Evolutionary conservation across 1,284 basidiomycete species (phyloP).

Genomic region (Stygiomarasmius scandens): DNA sequence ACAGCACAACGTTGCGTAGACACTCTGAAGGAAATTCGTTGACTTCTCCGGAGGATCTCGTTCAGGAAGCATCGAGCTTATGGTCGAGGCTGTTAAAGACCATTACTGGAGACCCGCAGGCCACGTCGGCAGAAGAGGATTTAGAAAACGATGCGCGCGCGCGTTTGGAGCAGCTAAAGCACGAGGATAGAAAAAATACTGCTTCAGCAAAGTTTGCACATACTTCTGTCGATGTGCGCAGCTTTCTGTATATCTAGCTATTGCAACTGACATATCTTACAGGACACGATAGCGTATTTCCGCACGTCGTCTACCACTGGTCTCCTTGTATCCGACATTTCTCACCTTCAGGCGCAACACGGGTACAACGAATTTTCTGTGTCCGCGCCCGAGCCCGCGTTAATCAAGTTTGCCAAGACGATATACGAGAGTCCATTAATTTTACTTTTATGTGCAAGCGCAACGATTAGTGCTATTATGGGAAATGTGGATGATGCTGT

Average conservation of each 20-base stretch:
- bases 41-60: conserved; percentile 44
- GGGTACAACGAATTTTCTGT: conserved; percentile 96
- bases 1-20: conserved; percentile 77
- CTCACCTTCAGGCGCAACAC: conserved; percentile 66
- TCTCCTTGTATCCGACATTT: conserved; percentile 64
- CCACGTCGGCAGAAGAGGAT: conserved; percentile 18
- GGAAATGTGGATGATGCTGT: conserved; percentile 94
- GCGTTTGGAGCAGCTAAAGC: neutral
- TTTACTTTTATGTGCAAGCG: conserved; percentile 86
- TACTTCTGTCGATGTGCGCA: conserved; percentile 58
- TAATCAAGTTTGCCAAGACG: conserved; percentile 89
- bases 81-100: conserved; percentile 48
- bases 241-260: conserved; percentile 5
- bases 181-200: conserved; percentile 39
- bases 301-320: conserved; percentile 66
- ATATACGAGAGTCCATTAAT: conserved; percentile 95
- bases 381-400: conserved; percentile 76
- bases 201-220: conserved; percentile 61
- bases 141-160: conserved; percentile 23
- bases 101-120: conserved; percentile 40
- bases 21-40: conserved; percentile 53
- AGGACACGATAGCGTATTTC: conserved; percentile 73
- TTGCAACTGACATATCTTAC: conserved; percentile 11
- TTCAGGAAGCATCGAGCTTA: conserved; percentile 44
- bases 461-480: conserved; percentile 85